Percentiles rank a stretch among this genome's conserved stretches.
Conservation (phyloP, 257 asterid species). For the Nicotiana benthamiana region DNA sequence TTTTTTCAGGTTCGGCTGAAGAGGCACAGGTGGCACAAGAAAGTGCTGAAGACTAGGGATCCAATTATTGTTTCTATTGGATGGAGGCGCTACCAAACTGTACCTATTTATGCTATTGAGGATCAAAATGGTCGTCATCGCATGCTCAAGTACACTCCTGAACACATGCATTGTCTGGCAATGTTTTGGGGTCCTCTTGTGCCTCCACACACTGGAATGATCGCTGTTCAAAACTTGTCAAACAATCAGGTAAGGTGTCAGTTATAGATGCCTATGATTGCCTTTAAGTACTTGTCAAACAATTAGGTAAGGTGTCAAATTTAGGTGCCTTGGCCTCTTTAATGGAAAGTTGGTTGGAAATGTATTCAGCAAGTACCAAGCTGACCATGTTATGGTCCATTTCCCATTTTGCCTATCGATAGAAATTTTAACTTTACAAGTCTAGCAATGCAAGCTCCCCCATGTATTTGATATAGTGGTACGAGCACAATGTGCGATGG, state of each 20-base stretch:
- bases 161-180: slow-evolving; percentile 99
- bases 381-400: not conserved
- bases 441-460: not conserved
- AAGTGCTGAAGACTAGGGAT: slow-evolving; percentile 91
- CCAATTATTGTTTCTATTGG: slow-evolving; percentile 95
- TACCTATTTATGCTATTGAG: slow-evolving; percentile 86
- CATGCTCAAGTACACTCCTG: slow-evolving; percentile 98
- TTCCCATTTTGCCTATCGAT: not conserved
- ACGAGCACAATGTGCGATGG: not conserved
- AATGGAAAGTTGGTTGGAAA: slow-evolving; percentile 2
- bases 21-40: slow-evolving; percentile 98
- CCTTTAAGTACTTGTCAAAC: slow-evolving; percentile 48
- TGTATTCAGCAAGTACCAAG: not conserved
- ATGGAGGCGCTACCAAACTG: slow-evolving; percentile 96
- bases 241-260: slow-evolving; percentile 60
- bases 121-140: slow-evolving; percentile 88
- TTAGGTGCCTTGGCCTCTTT: not conserved
- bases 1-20: slow-evolving; percentile 65
- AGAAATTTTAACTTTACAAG: not conserved
- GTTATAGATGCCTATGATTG: not conserved
- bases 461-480: not conserved
- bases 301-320: slow-evolving; percentile 47
- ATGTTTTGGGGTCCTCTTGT: slow-evolving; percentile 99
- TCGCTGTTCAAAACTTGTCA: slow-evolving; percentile 83
- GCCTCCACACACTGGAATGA: slow-evolving; percentile 87